phyloP scores from a whole-genome alignment of 164 flowering plant genomes.

The Piper betle region DNA sequence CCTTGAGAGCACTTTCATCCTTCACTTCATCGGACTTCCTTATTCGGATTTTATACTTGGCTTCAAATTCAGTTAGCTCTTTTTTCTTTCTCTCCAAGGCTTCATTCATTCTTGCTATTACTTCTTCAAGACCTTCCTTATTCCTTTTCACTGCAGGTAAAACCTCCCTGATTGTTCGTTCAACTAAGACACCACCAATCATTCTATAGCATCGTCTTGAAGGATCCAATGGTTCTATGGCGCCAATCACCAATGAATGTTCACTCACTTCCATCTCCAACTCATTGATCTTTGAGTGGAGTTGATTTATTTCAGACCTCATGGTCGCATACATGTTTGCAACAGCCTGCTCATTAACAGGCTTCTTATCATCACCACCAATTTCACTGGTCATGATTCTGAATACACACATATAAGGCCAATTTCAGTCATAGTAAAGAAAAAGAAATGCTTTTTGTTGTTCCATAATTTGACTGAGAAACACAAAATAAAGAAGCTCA shows the following conservation, averaged over 20 bases:
- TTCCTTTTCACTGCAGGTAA: slow-evolving; percentile 86
- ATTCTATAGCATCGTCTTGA: slow-evolving; percentile 79
- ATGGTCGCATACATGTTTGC: slow-evolving; percentile 57
- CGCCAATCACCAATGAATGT: slow-evolving; percentile 70
- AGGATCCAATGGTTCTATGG: slow-evolving; percentile 78
- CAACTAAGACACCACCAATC: slow-evolving; percentile 94
- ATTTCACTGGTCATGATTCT: slow-evolving; percentile 5
- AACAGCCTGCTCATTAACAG: slow-evolving; percentile 72
- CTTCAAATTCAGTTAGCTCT: slow-evolving; percentile 63
- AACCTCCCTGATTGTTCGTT: slow-evolving; percentile 83
- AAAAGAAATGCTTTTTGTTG: no score
- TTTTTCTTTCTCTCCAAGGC: slow-evolving; percentile 76
- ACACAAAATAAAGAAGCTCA: no score
- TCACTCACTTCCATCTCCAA: slow-evolving; percentile 94
- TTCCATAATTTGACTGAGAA: no score
- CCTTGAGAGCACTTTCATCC: slow-evolving; percentile 52
- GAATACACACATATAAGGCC: not conserved
- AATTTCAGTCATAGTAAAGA: no score
- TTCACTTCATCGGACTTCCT: slow-evolving; percentile 38
- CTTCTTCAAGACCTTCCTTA: slow-evolving; percentile 88
- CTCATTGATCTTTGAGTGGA: slow-evolving; percentile 78
- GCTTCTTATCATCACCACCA: slow-evolving; percentile 32
- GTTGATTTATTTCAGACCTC: slow-evolving; percentile 74
- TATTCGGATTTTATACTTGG: slow-evolving; percentile 69
- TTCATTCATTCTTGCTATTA: slow-evolving; percentile 59